A percentile compares a stretch with the other conserved stretches of the same genome.
These are phyloP conservation scores for Letharia columbiana DNA, from an alignment of 495 filamentous ascomycete genomes.

Conservation along the genomic window DNA sequence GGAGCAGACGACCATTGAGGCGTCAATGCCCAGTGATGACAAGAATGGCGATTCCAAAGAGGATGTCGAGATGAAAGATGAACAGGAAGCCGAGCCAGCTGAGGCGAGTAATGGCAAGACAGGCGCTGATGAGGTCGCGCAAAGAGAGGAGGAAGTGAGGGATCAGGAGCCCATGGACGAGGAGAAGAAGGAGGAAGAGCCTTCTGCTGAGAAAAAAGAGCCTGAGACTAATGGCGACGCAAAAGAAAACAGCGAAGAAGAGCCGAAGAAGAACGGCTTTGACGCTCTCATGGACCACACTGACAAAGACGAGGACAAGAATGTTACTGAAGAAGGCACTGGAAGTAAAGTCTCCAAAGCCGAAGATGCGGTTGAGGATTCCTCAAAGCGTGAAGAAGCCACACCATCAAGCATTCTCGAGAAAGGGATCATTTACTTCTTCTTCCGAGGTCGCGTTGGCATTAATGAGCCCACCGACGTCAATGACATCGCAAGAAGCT, in stretches of 20 bases:
- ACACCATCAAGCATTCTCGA: conserved; percentile 73
- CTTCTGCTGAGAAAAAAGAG: conserved; percentile 10
- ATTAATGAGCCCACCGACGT: conserved; percentile 62
- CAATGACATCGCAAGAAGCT: conserved; percentile 67
- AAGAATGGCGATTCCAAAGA: conserved; percentile 14
- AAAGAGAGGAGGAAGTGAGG: conserved; percentile 15
- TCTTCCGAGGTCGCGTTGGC: conserved; percentile 69
- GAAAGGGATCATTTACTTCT: conserved; percentile 93
- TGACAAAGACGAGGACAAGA: conserved; percentile 15
- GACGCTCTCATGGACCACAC: conserved; percentile 19
- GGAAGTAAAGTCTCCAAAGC: conserved; percentile 17
- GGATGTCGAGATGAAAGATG: conserved; percentile 25
- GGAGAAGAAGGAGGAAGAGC: conserved; percentile 16
- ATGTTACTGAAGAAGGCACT: conserved; percentile 9
- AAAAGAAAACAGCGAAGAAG: conserved; percentile 10
- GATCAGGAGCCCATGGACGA: conserved; percentile 17
- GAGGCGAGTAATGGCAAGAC: conserved; percentile 13
- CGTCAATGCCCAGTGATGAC: conserved; percentile 20
- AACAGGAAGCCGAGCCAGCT: conserved; percentile 6
- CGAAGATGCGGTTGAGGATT: conserved; percentile 29
- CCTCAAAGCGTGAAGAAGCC: conserved; percentile 42
- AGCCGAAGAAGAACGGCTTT: conserved; percentile 20
- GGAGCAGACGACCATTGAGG: conserved; percentile 27
- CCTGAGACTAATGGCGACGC: conserved; percentile 9
- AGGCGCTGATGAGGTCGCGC: conserved; percentile 6